A percentile compares a stretch with the other conserved stretches of the same genome.
These are phyloP conservation scores for Prunus fruticosa DNA, from an alignment of 306 rosid species.

Conservation along the genomic window DNA sequence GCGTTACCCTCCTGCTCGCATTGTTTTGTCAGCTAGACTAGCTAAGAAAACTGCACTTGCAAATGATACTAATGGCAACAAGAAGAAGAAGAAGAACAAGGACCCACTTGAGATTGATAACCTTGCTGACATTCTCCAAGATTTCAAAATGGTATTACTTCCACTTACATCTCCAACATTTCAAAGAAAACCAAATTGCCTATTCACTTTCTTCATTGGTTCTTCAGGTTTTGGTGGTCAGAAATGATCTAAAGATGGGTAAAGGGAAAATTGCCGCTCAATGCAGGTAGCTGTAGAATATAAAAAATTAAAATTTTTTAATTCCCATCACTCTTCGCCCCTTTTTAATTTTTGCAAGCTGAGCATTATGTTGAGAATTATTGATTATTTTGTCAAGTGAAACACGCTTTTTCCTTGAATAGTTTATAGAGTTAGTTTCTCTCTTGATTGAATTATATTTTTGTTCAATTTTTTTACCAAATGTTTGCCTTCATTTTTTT, in stretches of 20 bases:
- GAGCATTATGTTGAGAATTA: background rate
- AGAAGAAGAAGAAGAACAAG: conserved; percentile 33
- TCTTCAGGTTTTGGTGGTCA: conserved; percentile 75
- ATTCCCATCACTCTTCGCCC: background rate
- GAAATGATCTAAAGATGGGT: conserved; percentile 98
- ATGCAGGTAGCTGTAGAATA: conserved; percentile 69
- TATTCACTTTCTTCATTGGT: background rate
- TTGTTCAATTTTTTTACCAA: conserved; percentile 1
- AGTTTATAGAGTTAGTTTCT: background rate
- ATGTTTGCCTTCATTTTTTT: conserved; percentile 18
- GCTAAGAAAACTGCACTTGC: conserved; percentile 28
- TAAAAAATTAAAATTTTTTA: too few species aligned
- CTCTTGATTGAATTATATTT: background rate
- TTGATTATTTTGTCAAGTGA: background rate
- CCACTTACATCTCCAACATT: background rate
- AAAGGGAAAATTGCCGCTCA: conserved; percentile 98
- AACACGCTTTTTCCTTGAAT: background rate
- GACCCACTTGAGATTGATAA: conserved; percentile 72
- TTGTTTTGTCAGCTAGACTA: conserved; percentile 34
- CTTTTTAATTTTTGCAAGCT: background rate
- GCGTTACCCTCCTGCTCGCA: conserved; percentile 57
- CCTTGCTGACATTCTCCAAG: conserved; percentile 66
- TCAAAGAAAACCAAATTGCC: background rate
- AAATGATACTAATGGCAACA: conserved; percentile 25
- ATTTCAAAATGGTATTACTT: conserved; percentile 77